phyloP scores from a whole-genome alignment of 345 rosid species.

The Melaleuca alternifolia region DNA sequence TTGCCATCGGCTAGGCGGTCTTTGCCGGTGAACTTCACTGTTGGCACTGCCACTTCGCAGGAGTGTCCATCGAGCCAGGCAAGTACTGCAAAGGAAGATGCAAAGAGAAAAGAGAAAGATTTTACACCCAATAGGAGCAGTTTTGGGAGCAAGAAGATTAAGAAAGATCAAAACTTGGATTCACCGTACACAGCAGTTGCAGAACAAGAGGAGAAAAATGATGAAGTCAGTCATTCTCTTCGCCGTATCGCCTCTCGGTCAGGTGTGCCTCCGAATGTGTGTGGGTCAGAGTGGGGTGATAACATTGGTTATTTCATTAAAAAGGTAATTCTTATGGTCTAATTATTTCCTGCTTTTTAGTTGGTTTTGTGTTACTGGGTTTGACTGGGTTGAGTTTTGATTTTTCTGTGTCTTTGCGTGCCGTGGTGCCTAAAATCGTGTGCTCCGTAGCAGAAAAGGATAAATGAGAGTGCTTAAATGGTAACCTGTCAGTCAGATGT shows the following conservation, averaged over 20 bases:
- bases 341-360: neutral
- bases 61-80: neutral
- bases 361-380: neutral
- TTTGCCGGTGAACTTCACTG: constrained; percentile 46
- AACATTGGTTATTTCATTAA: constrained; percentile 69
- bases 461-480: neutral
- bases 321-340: constrained; percentile 37
- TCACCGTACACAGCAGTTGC: constrained; percentile 43
- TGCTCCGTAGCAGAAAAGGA: neutral
- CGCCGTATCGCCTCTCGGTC: neutral
- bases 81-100: constrained; percentile 33
- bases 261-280: neutral
- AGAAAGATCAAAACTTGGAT: constrained; percentile 35
- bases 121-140: constrained; percentile 34
- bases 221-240: neutral
- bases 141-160: constrained; percentile 81
- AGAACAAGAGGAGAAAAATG: constrained; percentile 8
- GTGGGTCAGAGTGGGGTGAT: constrained; percentile 54
- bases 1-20: constrained; percentile 74
- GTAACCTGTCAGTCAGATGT: neutral
- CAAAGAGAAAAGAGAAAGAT: constrained; percentile 65
- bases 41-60: constrained; percentile 13
- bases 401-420: neutral
- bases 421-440: neutral
- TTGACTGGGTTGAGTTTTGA: neutral